These are phyloP conservation scores for Grammothele lineata DNA, from an alignment of 768 basidiomycete species.

Conservation along the genomic window DNA sequence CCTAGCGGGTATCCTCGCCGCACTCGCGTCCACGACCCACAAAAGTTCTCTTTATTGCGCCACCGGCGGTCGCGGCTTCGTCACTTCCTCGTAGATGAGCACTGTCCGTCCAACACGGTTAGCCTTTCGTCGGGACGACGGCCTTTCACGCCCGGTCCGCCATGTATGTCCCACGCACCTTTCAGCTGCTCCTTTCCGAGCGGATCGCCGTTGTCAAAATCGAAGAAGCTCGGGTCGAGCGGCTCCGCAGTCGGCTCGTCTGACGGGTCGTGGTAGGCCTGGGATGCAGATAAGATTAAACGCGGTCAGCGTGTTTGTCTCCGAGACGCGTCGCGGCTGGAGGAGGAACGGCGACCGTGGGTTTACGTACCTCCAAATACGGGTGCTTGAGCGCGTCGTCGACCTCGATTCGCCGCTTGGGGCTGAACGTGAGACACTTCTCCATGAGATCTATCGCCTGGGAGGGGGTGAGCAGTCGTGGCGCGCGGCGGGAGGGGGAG, in stretches of 20 bases:
- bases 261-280: slow-evolving; percentile 86
- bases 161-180: slow-evolving; percentile 35
- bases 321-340: too few species aligned
- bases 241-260: slow-evolving; percentile 84
- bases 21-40: too few species aligned
- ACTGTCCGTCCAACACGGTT: too few species aligned
- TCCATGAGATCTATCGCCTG: slow-evolving; percentile 77
- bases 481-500: slow-evolving; percentile 21
- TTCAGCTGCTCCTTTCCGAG: slow-evolving; percentile 67
- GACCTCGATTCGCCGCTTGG: slow-evolving; percentile 84
- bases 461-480: neutral
- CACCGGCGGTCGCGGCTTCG: slow-evolving; percentile 19
- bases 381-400: slow-evolving; percentile 86
- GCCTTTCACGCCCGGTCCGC: too few species aligned
- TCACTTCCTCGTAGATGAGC: slow-evolving; percentile 32
- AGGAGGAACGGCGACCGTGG: too few species aligned
- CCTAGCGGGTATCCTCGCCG: too few species aligned
- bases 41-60: too few species aligned
- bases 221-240: slow-evolving; percentile 75
- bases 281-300: too few species aligned
- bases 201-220: slow-evolving; percentile 71
- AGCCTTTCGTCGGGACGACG: too few species aligned
- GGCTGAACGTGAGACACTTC: slow-evolving; percentile 79
- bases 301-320: too few species aligned
- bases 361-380: slow-evolving; percentile 64